Base-by-base conservation (phyloP, 257 asterid species). In the Mentha longifolia region DNA sequence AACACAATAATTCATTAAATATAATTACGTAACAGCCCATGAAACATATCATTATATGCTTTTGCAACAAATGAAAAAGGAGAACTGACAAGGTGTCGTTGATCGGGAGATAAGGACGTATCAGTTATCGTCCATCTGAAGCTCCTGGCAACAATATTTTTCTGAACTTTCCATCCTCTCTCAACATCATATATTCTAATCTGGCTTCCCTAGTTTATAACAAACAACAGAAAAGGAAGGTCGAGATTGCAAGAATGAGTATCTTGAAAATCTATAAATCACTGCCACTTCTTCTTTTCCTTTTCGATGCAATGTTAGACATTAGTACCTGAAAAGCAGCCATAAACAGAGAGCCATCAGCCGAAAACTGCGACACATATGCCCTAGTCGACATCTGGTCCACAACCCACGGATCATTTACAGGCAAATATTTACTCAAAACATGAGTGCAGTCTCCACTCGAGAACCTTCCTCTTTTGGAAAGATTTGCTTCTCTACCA, bases 111-210 rank as follows among this genome's bases (percentile, higher is more conserved):
- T 72, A 90, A 78, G 74, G 93, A 86, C 3, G 96, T 84, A 71
- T 92, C 98, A 25, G 98, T 92, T 62, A 92, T 85, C 14, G 98
- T 87, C 97, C 98, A 92, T 77, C 92, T 83, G 86, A 90, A 85
- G 87, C 96, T 87, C 85, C 78, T 77, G 2, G 97, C 97, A 54
- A 74, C 76, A 76, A 90, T 79, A 74, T 88, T 79, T 88, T 92
- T 92, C 75, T 55, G 90, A 75, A 92, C 95, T 84, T 82, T 92
- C 98, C 97, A 90, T 78, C 90, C 92, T 71, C 80, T 73, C 6
- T 92, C 98, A 16, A 92, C 98, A 59, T 92, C 79, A 45, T 92
- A 92, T 80, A 90, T 79, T 81, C 89, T 85, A 62, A 92, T 87
- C 64, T 87, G 92, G 74, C 98, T 88, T 80, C 96, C 98, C 98